A percentile compares a stretch with the other conserved stretches of the same genome.
phyloP scores from a whole-genome alignment of 257 asterid species.

The Plantago major region DNA sequence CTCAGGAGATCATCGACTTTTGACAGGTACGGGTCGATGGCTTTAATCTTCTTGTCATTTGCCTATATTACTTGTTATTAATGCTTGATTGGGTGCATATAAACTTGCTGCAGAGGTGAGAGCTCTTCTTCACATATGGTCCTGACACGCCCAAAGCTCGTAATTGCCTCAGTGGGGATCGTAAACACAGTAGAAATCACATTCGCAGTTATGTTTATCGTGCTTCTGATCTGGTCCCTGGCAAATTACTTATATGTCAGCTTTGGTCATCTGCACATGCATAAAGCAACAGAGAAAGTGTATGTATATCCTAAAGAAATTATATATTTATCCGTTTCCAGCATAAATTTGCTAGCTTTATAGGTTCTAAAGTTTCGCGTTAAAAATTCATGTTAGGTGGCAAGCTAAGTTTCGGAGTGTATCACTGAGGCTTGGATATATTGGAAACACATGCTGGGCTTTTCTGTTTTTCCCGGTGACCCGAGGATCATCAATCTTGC shows the following conservation, averaged over 20 bases:
- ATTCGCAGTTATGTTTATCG: constrained; percentile 42
- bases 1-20: constrained; percentile 34
- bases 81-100: neutral
- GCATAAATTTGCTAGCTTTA: neutral
- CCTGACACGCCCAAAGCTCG: constrained; percentile 39
- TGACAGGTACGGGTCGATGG: constrained; percentile 22
- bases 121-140: constrained; percentile 12
- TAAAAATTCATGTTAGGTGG: constrained; percentile 32
- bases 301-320: constrained; percentile 19
- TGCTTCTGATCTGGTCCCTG: constrained; percentile 55
- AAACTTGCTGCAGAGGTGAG: constrained; percentile 24
- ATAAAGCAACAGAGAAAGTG: constrained; percentile 39
- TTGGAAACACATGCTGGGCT: constrained; percentile 55
- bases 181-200: constrained; percentile 37
- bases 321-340: neutral
- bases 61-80: too few relatives aligned
- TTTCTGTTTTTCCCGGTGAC: constrained; percentile 59
- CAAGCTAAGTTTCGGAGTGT: constrained; percentile 45
- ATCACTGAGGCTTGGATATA: constrained; percentile 43
- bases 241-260: constrained; percentile 35
- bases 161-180: constrained; percentile 49
- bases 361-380: neutral
- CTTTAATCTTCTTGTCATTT: too few relatives aligned
- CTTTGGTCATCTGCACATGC: constrained; percentile 44
- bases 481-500: constrained; percentile 58